Evolutionary conservation across 1,284 basidiomycete species (phyloP), one percentile per base, ranked within the genome.

Genomic region (Microbotryum silenes-acaulis): DNA sequence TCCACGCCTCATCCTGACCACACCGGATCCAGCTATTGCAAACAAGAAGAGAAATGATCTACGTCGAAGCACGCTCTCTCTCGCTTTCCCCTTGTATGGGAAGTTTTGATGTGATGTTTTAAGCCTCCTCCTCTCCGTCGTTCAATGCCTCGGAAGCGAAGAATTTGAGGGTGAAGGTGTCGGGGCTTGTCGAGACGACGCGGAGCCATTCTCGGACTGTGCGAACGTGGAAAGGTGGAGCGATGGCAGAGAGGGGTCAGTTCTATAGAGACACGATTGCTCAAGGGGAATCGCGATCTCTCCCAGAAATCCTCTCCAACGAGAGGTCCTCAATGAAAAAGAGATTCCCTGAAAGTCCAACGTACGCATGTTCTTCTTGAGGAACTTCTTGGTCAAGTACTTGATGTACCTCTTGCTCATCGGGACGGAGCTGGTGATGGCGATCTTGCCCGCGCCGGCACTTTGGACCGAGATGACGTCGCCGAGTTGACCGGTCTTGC

Each of bases 401-500:
- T 76, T 77, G 70, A 77, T 71, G 75, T 76, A 77, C 56, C 75
- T 72, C 54, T 57, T 65, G 14, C 74, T 75, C 69, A 76, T 73
- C 66, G 75, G 72, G 61, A 75, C 72, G 62, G 71, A 72, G 67
- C 75, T 72, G 62, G 71, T 73, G 68, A 77, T 67, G 68, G 69
- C 69, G 70, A 77, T 73, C 72, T 76, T 75, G 65, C 74, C 74
- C 65, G 72, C 64, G 75, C 69, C 63, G 70, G 64, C 72, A 57
- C 71, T 71, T 52, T 69, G 64, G 62, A 75, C 69, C 64, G 70
- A 60, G 63, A 77, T 71, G 54, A 66, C 68, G 57, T 76, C 75
- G 57, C 75, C 75, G 56, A 77, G 74, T 67, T 76, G 74, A 50
- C 75, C 75, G n/a, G 75, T 72, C 71, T 75, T 75, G 50, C 63